These are phyloP conservation scores for Eleusine indica DNA, from an alignment of 176 grass and related monocot genomes.

Conservation along the genomic window DNA sequence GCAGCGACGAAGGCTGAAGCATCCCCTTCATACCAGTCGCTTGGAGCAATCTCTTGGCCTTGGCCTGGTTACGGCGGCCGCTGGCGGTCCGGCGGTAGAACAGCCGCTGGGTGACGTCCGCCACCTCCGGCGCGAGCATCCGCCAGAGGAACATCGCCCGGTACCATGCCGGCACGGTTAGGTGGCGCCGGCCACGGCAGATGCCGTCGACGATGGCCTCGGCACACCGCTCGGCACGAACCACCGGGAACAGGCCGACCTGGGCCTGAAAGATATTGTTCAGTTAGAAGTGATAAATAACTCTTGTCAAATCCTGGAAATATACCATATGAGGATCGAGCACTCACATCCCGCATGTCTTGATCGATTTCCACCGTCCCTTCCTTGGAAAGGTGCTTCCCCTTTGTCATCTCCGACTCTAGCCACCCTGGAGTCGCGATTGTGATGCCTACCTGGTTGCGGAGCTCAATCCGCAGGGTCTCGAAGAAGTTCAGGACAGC, in stretches of 20 bases:
- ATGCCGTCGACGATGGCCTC: constrained; percentile 64
- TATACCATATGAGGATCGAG: not conserved
- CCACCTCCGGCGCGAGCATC: constrained; percentile 59
- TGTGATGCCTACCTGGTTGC: constrained; percentile 52
- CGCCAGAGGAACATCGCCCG: constrained; percentile 61
- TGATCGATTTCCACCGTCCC: constrained; percentile 58
- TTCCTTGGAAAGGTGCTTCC: constrained; percentile 58
- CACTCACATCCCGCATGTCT: constrained; percentile 58
- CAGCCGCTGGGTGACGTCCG: constrained; percentile 47
- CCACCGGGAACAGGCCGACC: constrained; percentile 62
- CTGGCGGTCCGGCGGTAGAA: constrained; percentile 46
- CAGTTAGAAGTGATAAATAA: not conserved
- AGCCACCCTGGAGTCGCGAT: constrained; percentile 70
- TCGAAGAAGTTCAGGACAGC: constrained; percentile 74
- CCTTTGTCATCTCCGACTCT: constrained; percentile 79
- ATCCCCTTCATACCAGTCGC: constrained; percentile 44
- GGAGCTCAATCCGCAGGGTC: constrained; percentile 63
- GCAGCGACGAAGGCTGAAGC: constrained; percentile 59
- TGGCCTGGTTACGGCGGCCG: not conserved
- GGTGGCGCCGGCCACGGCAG: constrained; percentile 44
- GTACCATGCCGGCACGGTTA: constrained; percentile 67
- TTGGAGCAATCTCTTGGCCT: constrained; percentile 51
- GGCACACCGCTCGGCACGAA: constrained; percentile 42
- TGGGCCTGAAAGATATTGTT: constrained; percentile 48
- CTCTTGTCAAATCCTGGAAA: not conserved